These are phyloP conservation scores for Lavandula angustifolia DNA, from an alignment of 257 asterid species.

Conservation along the genomic window DNA sequence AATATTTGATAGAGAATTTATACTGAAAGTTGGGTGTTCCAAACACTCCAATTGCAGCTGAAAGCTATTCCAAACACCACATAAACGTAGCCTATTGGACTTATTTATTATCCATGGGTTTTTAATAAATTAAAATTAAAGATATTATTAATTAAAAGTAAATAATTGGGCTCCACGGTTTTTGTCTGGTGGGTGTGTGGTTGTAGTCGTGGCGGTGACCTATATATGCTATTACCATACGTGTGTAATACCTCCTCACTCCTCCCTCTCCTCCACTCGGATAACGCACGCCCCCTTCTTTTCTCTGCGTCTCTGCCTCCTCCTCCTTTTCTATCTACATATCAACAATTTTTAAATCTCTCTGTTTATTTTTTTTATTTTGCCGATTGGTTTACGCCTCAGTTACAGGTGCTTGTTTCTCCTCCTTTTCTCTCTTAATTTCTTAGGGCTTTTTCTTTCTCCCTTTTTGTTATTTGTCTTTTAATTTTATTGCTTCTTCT, in stretches of 20 bases:
- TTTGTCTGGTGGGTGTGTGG: not conserved
- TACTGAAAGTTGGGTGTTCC: too few species aligned
- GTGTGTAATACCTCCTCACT: not conserved
- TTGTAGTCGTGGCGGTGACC: constrained; percentile 13
- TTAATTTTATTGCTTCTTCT: not conserved
- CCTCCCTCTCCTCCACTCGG: constrained; percentile 30
- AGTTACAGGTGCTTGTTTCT: constrained; percentile 36
- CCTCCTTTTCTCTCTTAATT: constrained; percentile 21
- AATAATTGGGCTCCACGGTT: too few species aligned
- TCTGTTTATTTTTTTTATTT: not conserved
- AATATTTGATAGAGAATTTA: too few species aligned
- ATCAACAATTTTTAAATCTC: not conserved
- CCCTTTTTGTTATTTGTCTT: not conserved
- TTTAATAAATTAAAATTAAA: too few species aligned
- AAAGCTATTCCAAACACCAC: too few species aligned
- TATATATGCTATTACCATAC: constrained; percentile 10
- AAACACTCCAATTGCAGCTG: too few species aligned
- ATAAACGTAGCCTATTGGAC: too few species aligned
- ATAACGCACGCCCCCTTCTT: constrained; percentile 32
- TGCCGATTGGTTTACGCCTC: constrained; percentile 31
- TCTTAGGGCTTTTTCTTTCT: constrained; percentile 32
- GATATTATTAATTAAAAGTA: too few species aligned
- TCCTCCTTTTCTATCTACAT: not conserved
- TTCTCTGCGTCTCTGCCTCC: not conserved
- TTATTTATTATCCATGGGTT: too few species aligned